Conservation (phyloP, 495 filamentous ascomycete genomes). For the Sporormia fimetaria region DNA sequence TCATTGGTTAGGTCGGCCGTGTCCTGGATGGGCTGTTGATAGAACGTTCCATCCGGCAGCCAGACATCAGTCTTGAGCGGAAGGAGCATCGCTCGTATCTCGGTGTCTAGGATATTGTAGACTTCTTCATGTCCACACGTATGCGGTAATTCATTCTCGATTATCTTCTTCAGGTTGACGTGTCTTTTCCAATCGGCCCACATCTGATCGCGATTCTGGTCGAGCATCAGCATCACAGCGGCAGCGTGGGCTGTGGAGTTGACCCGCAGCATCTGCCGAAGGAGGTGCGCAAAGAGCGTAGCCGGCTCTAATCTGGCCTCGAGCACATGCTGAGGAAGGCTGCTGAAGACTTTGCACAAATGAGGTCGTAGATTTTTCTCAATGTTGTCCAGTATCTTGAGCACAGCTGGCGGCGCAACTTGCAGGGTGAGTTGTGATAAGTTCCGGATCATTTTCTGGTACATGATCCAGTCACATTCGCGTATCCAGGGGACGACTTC, state of each 20-base stretch:
- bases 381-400: conserved; percentile 74
- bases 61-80: conserved; percentile 48
- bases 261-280: conserved; percentile 77
- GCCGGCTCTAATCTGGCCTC: conserved; percentile 79
- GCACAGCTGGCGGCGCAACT: conserved; percentile 71
- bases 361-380: conserved; percentile 66
- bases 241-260: conserved; percentile 83
- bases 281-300: conserved; percentile 71
- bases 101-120: conserved; percentile 58
- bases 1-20: conserved; percentile 34
- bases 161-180: conserved; percentile 53
- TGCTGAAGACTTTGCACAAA: conserved; percentile 67
- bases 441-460: conserved; percentile 90
- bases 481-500: conserved; percentile 84
- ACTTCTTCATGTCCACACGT: conserved; percentile 50
- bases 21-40: conserved; percentile 40
- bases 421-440: conserved; percentile 75
- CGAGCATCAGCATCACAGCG: conserved; percentile 61
- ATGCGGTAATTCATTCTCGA: conserved; percentile 42
- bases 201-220: conserved; percentile 75
- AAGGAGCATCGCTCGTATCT: conserved; percentile 60
- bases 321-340: conserved; percentile 70
- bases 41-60: conserved; percentile 42
- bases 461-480: conserved; percentile 88
- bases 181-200: conserved; percentile 78